These are phyloP conservation scores for Nicotiana otophora DNA, from an alignment of 257 asterid species.

Conservation along the genomic window DNA sequence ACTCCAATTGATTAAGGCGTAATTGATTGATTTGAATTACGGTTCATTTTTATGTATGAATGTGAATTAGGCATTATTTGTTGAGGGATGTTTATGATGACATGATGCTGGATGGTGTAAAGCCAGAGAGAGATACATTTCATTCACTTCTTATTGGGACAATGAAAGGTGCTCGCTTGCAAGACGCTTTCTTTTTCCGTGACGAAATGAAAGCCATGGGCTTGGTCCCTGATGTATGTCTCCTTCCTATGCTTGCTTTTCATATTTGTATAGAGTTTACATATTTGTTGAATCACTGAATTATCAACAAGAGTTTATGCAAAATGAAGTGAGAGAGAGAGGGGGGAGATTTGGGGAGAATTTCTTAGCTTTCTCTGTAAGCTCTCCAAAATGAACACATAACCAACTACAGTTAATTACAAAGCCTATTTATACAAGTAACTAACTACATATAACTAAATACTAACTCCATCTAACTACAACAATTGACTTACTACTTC, in stretches of 20 bases:
- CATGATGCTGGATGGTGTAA: constrained; percentile 97
- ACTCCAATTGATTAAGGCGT: neutral
- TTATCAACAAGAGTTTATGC: too few relatives aligned
- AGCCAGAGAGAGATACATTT: constrained; percentile 94
- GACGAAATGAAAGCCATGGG: constrained; percentile 91
- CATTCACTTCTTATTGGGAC: constrained; percentile 86
- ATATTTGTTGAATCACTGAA: neutral
- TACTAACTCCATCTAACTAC: too few relatives aligned
- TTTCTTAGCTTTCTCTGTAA: too few relatives aligned
- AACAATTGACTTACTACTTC: too few relatives aligned
- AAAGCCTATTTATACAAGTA: too few relatives aligned
- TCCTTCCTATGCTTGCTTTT: neutral
- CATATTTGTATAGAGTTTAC: neutral
- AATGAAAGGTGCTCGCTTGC: constrained; percentile 86
- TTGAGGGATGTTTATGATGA: constrained; percentile 96
- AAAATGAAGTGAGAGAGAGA: too few relatives aligned
- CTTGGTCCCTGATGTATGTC: constrained; percentile 83
- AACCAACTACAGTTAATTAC: too few relatives aligned
- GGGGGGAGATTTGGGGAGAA: too few relatives aligned
- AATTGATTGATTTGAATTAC: constrained; percentile 9
- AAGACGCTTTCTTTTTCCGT: constrained; percentile 82
- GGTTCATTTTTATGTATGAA: neutral
- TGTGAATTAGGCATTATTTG: constrained; percentile 30
- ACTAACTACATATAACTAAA: too few relatives aligned
- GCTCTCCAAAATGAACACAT: too few relatives aligned